Percentiles rank a stretch among this genome's conserved stretches.
Evolutionary conservation across 352 stramenopile genomes (phyloP).

Genomic region (Phytophthora sojae): DNA sequence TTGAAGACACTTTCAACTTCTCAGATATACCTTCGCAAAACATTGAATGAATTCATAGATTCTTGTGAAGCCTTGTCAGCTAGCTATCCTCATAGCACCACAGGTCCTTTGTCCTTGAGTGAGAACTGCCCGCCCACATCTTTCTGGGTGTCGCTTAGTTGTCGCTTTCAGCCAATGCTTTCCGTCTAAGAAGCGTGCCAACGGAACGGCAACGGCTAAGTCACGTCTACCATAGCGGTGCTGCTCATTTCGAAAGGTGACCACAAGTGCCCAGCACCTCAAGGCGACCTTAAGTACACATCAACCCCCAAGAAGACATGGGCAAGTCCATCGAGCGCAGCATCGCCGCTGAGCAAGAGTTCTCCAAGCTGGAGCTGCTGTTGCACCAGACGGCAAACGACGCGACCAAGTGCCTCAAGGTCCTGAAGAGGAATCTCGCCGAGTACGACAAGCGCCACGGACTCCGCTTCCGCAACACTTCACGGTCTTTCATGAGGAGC

Average conservation of each 20-base stretch:
- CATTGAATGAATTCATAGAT: no score
- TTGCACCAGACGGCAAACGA: constrained; percentile 30
- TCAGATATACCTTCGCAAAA: no score
- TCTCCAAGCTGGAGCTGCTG: constrained; percentile 28
- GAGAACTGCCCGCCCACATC: background rate
- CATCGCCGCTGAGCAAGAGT: constrained; percentile 24
- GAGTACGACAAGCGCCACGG: constrained; percentile 37
- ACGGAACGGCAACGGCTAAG: background rate
- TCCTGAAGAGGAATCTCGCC: constrained; percentile 29
- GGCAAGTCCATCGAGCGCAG: constrained; percentile 10
- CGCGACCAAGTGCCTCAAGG: constrained; percentile 27
- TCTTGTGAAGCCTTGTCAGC: no score
- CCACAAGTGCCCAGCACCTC: background rate
- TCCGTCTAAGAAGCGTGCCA: background rate
- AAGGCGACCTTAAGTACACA: background rate
- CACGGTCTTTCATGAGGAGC: constrained; percentile 35
- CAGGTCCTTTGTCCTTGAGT: no score
- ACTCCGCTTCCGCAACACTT: constrained; percentile 31
- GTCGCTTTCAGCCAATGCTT: constrained; percentile 8
- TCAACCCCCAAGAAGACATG: constrained; percentile 11
- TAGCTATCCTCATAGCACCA: no score
- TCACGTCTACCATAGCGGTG: background rate
- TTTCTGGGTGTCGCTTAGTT: background rate
- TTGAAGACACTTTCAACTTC: background rate
- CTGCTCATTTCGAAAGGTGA: constrained; percentile 19